Evolutionary conservation across 805 yeast genomes (phyloP).

Genomic region (Clavispora santaluciae): DNA sequence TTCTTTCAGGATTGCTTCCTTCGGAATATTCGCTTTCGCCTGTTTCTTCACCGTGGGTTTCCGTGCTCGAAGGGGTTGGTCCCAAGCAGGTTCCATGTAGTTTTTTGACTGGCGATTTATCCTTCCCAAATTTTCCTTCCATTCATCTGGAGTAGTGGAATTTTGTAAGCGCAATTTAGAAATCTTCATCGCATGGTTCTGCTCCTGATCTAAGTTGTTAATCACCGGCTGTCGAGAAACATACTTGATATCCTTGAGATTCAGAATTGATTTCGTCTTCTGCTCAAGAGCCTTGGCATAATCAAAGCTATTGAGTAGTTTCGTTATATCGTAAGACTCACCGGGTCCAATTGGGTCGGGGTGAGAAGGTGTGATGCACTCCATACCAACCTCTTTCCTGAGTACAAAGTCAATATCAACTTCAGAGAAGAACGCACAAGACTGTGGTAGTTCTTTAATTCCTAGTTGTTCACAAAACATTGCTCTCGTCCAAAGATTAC

Average conservation of each 20-base stretch:
- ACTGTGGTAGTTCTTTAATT: constrained; percentile 82
- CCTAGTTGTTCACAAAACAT: constrained; percentile 93
- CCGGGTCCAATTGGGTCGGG: constrained; percentile 65
- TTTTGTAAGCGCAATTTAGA: constrained; percentile 26
- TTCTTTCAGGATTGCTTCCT: no score
- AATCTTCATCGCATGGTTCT: constrained; percentile 13
- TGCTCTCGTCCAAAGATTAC: constrained; percentile 94
- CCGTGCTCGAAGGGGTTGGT: not conserved
- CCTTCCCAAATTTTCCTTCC: constrained; percentile 17
- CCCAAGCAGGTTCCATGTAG: not conserved
- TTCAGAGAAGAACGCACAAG: constrained; percentile 92
- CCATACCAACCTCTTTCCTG: constrained; percentile 89
- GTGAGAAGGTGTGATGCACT: constrained; percentile 88
- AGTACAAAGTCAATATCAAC: constrained; percentile 86
- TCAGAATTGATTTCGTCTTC: constrained; percentile 7
- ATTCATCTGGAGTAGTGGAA: constrained; percentile 20
- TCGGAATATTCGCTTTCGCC: not conserved
- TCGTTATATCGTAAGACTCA: constrained; percentile 59
- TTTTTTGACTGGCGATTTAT: not conserved
- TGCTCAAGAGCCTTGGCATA: constrained; percentile 6
- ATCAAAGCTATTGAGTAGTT: constrained; percentile 40
- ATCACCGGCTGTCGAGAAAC: constrained; percentile 14
- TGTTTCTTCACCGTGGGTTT: not conserved
- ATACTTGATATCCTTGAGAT: constrained; percentile 9
- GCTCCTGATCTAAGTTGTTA: constrained; percentile 12